phyloP scores from a whole-genome alignment of 2,329 filamentous ascomycete species.

The Stagonosporopsis tanaceti region DNA sequence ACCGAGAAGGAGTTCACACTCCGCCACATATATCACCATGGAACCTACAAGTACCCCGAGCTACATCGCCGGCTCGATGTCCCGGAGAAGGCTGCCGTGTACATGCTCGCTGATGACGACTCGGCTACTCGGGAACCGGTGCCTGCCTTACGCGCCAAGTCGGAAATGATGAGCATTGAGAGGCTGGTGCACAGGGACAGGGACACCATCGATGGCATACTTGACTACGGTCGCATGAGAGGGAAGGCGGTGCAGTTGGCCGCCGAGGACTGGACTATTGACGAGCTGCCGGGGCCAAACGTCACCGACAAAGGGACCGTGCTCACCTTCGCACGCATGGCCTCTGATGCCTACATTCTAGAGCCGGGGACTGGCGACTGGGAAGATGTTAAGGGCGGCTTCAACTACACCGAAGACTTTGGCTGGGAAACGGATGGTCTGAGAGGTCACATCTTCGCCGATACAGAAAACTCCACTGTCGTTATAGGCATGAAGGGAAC shows the following conservation, averaged over 20 bases:
- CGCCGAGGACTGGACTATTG: conserved; percentile 81
- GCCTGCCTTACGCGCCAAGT: conserved; percentile 63
- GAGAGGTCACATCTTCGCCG: conserved; percentile 89
- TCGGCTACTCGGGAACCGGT: conserved; percentile 49
- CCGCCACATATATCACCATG: conserved; percentile 92
- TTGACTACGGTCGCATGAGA: conserved; percentile 73
- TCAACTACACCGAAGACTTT: conserved; percentile 88
- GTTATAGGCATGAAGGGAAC: conserved; percentile 95
- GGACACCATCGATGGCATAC: conserved; percentile 77
- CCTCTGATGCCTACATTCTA: conserved; percentile 86
- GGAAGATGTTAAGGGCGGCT: conserved; percentile 73
- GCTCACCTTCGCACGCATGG: conserved; percentile 84
- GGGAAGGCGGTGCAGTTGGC: conserved; percentile 74
- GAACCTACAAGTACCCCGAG: conserved; percentile 76
- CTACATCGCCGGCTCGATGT: conserved; percentile 83
- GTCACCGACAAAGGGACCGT: conserved; percentile 86
- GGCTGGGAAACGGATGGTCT: conserved; percentile 92
- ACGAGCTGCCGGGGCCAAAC: conserved; percentile 80
- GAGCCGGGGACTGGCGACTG: conserved; percentile 77
- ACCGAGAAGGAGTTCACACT: conserved; percentile 57
- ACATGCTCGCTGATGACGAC: conserved; percentile 67
- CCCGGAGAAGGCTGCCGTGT: conserved; percentile 66
- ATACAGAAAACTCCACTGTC: conserved; percentile 83
- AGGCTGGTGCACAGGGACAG: conserved; percentile 80
- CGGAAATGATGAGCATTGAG: conserved; percentile 74